Evolutionary conservation across 768 basidiomycete genomes (phyloP).

Genomic region (Trametes coccinea): DNA sequence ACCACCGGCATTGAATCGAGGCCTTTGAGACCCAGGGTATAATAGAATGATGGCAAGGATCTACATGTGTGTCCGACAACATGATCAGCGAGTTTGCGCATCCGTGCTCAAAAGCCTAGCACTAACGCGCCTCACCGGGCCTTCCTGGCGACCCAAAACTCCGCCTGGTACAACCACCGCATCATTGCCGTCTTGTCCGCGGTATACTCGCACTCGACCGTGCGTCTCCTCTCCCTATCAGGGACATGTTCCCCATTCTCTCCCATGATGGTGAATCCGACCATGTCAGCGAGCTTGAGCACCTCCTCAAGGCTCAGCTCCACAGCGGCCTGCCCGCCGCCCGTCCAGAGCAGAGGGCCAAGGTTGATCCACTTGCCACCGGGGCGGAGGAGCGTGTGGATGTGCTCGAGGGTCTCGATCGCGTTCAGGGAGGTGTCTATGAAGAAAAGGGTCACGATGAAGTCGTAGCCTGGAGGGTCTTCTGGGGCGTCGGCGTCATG

Average conservation of each 20-base stretch:
- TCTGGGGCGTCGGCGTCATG: not conserved
- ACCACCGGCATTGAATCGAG: no score
- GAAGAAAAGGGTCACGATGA: slow-evolving; percentile 50
- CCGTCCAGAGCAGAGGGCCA: slow-evolving; percentile 66
- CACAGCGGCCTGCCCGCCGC: slow-evolving; percentile 52
- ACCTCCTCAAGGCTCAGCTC: slow-evolving; percentile 70
- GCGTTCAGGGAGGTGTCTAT: slow-evolving; percentile 42
- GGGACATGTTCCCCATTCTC: slow-evolving; percentile 6
- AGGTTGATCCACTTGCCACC: slow-evolving; percentile 74
- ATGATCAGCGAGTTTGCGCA: no score
- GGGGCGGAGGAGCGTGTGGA: slow-evolving; percentile 54
- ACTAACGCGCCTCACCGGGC: not conserved
- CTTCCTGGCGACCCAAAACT: slow-evolving; percentile 65
- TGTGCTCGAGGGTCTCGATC: slow-evolving; percentile 49
- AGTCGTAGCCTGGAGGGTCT: slow-evolving; percentile 47
- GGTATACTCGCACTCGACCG: slow-evolving; percentile 67
- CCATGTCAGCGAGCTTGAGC: slow-evolving; percentile 45
- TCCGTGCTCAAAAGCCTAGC: no score
- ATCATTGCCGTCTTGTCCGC: slow-evolving; percentile 65
- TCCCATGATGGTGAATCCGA: slow-evolving; percentile 51
- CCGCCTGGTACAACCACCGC: slow-evolving; percentile 66
- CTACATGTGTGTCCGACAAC: no score
- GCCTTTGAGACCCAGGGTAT: no score
- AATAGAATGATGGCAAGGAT: no score
- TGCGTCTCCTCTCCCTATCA: slow-evolving; percentile 31